Percentiles rank a stretch among this genome's conserved stretches.
Evolutionary conservation across 768 basidiomycete genomes (phyloP).

Genomic region (Pisolithus tinctorius): DNA sequence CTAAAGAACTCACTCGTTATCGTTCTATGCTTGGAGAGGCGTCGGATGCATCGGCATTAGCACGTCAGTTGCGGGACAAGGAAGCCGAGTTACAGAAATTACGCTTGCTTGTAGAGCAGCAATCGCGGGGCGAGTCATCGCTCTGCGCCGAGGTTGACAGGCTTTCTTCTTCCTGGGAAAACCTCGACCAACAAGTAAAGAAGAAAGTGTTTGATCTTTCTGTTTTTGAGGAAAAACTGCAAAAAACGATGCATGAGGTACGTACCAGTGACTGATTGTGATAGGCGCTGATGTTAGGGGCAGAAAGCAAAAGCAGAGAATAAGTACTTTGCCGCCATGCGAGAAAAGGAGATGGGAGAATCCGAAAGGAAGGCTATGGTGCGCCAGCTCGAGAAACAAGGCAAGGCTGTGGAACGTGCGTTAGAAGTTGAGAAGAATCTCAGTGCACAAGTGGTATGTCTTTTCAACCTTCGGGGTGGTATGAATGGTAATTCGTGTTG

Average conservation of each 20-base stretch:
- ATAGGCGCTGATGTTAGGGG: not conserved
- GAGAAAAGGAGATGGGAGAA: constrained; percentile 80
- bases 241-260: constrained; percentile 64
- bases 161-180: constrained; percentile 82
- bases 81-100: constrained; percentile 62
- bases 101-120: constrained; percentile 57
- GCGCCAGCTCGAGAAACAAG: constrained; percentile 52
- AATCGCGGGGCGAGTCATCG: constrained; percentile 60
- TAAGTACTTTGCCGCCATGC: constrained; percentile 88
- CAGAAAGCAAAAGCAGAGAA: constrained; percentile 96
- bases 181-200: constrained; percentile 70
- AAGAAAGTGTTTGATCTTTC: constrained; percentile 83
- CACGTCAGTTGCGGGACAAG: constrained; percentile 51
- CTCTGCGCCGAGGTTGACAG: constrained; percentile 83
- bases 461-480: not conserved
- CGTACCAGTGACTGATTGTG: constrained; percentile 9
- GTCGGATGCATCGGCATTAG: constrained; percentile 48
- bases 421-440: constrained; percentile 59
- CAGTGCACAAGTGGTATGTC: constrained; percentile 51
- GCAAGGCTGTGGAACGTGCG: constrained; percentile 58
- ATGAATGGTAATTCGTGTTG: not conserved
- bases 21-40: constrained; percentile 56
- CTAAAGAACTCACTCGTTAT: constrained; percentile 51
- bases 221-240: constrained; percentile 64
- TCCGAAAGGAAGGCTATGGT: constrained; percentile 61